Base-by-base conservation (phyloP, 2,329 filamentous ascomycete species). In the Aspergillus luchuensis region DNA sequence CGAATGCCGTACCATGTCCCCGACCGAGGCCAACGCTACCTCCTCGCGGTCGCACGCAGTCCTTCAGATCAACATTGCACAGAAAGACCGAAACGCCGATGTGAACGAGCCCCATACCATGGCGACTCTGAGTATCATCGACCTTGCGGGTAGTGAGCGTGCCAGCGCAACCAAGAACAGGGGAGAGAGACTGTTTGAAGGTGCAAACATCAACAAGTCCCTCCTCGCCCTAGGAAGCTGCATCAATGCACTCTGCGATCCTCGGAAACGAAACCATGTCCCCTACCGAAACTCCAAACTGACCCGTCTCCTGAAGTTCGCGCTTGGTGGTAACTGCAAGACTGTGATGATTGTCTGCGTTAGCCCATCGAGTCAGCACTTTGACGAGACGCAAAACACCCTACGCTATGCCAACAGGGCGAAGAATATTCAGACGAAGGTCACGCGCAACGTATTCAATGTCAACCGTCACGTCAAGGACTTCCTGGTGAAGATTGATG, bases 331-430 rank as follows among this genome's bases (percentile, higher is more conserved):
- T 3, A 99, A 99, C 77, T 99, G 95, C 84, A 96, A 93, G 79
- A 99, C 95, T 0, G 95, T 99, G 74, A 99, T 99, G 95, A 98
- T 99, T 75, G 95, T 99, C 25, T 99, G 95, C 71, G 91, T 99
- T 57, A 97, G 93, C 68, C 95, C 95, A 1, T 97, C 92, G 0
- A 98, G 95, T 71, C 90, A 91, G 5, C 95, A 99, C 78, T 99
- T 95, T 69, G 95, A 99, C 76, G 95, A 99, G 79, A 97, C 94
- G 0, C 95, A 99, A 71, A 99, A 99, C 76, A 99, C 95, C 0
- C 83, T 99, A 17, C 91, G 96, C 69, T 99, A 99, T 72, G 95
- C 95, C 53, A 98, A 99, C 77, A 86, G 95, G 67, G 95, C 95
- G 61, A 99, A 99, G 85, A 99, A 99, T 72, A 99, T 99, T 73